Evolutionary conservation across 495 filamentous ascomycete genomes (phyloP).

Genomic region (Penicillium antarcticum): DNA sequence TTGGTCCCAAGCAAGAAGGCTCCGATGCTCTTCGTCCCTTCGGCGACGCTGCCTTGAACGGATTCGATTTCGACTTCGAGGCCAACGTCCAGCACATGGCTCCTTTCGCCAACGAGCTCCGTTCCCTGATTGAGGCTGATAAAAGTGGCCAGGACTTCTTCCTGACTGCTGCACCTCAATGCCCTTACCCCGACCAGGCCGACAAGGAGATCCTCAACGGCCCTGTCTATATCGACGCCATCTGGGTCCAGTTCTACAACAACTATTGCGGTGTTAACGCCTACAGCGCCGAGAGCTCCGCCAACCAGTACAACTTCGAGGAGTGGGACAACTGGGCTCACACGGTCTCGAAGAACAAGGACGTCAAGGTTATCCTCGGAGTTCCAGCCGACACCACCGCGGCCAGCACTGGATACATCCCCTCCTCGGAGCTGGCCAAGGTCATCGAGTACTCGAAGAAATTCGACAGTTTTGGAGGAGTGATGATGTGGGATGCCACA

Average conservation of each 20-base stretch:
- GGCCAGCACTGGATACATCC: slow-evolving; percentile 58
- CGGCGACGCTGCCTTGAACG: slow-evolving; percentile 60
- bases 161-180: slow-evolving; percentile 66
- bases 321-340: slow-evolving; percentile 73
- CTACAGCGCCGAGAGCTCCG: slow-evolving; percentile 45
- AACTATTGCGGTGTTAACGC: slow-evolving; percentile 62
- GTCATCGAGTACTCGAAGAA: slow-evolving; percentile 50
- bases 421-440: slow-evolving; percentile 37
- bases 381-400: slow-evolving; percentile 57
- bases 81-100: slow-evolving; percentile 46
- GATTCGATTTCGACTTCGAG: slow-evolving; percentile 72
- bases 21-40: slow-evolving; percentile 55
- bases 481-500: slow-evolving; percentile 71
- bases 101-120: slow-evolving; percentile 54
- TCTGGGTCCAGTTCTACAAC: slow-evolving; percentile 76
- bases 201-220: slow-evolving; percentile 54
- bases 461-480: slow-evolving; percentile 62
- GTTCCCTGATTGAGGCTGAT: slow-evolving; percentile 49
- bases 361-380: slow-evolving; percentile 65
- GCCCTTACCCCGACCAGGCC: slow-evolving; percentile 60
- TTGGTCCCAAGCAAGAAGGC: slow-evolving; percentile 41
- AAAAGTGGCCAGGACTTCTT: slow-evolving; percentile 49
- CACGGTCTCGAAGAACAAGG: slow-evolving; percentile 53
- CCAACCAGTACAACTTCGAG: slow-evolving; percentile 64
- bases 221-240: slow-evolving; percentile 55